A percentile compares a stretch with the other conserved stretches of the same genome.
phyloP scores from a whole-genome alignment of 2,329 filamentous ascomycete genomes.

The Aspergillus udagawae region DNA sequence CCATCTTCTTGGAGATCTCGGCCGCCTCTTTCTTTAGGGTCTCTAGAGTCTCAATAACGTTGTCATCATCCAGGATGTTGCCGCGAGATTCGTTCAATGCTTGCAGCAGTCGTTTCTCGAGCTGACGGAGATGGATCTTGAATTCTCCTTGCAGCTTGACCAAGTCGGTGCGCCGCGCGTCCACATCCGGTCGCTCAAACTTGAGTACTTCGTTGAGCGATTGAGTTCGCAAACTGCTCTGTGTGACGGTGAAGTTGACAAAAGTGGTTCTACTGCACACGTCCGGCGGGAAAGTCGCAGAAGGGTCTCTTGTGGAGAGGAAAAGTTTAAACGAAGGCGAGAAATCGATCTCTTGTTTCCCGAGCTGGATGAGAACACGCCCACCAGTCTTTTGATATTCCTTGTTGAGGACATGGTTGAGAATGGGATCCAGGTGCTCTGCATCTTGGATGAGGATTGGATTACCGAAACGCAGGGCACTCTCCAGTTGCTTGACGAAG shows the following conservation, averaged over 20 bases:
- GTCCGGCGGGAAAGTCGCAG: conserved; percentile 90
- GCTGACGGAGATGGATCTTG: conserved; percentile 91
- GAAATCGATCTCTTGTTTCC: conserved; percentile 98
- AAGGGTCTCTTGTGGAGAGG: conserved; percentile 91
- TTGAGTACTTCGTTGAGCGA: conserved; percentile 97
- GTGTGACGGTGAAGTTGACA: conserved; percentile 98
- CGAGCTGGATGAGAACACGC: conserved; percentile 95
- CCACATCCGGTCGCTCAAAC: conserved; percentile 93
- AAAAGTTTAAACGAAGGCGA: conserved; percentile 95
- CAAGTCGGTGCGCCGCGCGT: conserved; percentile 91
- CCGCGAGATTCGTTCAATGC: conserved; percentile 95
- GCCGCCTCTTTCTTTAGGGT: conserved; percentile 96
- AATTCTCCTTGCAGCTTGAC: conserved; percentile 99
- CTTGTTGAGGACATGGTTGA: conserved; percentile 98
- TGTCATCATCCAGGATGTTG: conserved; percentile 97
- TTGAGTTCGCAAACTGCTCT: conserved; percentile 97
- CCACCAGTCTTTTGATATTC: conserved; percentile 98
- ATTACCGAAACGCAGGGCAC: conserved; percentile 93
- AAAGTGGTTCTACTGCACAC: conserved; percentile 98
- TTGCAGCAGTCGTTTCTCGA: conserved; percentile 90
- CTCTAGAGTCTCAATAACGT: conserved; percentile 95
- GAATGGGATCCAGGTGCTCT: conserved; percentile 91
- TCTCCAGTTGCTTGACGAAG: conserved; percentile 97
- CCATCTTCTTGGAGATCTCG: conserved; percentile 94
- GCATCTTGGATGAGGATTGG: conserved; percentile 98